Conservation (phyloP, 805 yeast genomes). For the Lipomyces sp. region DNA sequence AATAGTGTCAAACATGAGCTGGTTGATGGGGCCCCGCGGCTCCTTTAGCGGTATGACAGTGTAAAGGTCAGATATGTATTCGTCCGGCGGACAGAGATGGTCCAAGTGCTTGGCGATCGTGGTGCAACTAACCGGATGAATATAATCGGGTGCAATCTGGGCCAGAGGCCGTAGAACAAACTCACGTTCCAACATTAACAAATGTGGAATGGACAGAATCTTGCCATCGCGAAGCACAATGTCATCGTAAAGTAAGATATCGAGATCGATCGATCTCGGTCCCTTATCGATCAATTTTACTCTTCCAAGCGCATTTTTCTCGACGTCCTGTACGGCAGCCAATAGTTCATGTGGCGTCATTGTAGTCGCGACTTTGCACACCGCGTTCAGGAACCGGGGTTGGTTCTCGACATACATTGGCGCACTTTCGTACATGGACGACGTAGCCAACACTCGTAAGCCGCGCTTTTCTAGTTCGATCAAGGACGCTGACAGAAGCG, state of each 20-base stretch:
- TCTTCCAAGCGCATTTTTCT: constrained; percentile 70
- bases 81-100: constrained; percentile 51
- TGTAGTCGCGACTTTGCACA: constrained; percentile 63
- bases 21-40: constrained; percentile 37
- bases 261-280: constrained; percentile 89
- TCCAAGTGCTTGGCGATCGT: constrained; percentile 70
- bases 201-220: constrained; percentile 80
- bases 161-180: constrained; percentile 89
- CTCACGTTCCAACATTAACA: constrained; percentile 82
- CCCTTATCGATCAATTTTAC: constrained; percentile 86
- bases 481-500: constrained; percentile 64
- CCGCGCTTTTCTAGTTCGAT: constrained; percentile 51
- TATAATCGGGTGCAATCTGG: constrained; percentile 72
- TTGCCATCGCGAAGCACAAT: constrained; percentile 32
- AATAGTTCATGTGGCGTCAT: constrained; percentile 70
- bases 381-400: constrained; percentile 83
- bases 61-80: constrained; percentile 39
- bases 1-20: constrained; percentile 53
- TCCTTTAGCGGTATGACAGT: constrained; percentile 36
- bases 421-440: constrained; percentile 82
- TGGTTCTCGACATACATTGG: constrained; percentile 92
- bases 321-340: constrained; percentile 69
- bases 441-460: constrained; percentile 61
- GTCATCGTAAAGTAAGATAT: constrained; percentile 72
- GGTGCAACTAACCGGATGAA: constrained; percentile 86